Evolutionary conservation across 2,329 filamentous ascomycete genomes (phyloP).

Genomic region (Aspergillus vadensis): DNA sequence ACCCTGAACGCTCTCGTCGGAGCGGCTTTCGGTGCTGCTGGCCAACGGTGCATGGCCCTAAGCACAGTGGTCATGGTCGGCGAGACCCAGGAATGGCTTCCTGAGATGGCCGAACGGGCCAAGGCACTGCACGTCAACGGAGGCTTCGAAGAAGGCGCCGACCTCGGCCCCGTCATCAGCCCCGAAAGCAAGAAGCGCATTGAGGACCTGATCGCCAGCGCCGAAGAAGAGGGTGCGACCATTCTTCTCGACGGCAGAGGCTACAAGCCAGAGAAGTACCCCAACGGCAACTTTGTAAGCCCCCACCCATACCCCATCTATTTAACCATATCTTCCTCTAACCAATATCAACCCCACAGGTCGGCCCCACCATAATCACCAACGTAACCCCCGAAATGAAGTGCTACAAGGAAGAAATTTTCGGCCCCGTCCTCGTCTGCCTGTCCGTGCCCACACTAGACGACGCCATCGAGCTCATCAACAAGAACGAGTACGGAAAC

Average conservation of each 20-base stretch:
- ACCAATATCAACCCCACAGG: slow-evolving; percentile 33
- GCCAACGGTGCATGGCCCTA: slow-evolving; percentile 70
- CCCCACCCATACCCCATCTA: background rate
- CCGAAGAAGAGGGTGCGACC: slow-evolving; percentile 64
- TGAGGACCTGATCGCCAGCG: slow-evolving; percentile 61
- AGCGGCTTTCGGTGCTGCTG: slow-evolving; percentile 68
- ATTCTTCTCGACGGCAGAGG: slow-evolving; percentile 65
- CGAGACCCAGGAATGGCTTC: slow-evolving; percentile 66
- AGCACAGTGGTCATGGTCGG: slow-evolving; percentile 67
- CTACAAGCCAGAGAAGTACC: slow-evolving; percentile 63
- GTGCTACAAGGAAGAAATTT: slow-evolving; percentile 69
- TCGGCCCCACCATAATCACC: slow-evolving; percentile 66
- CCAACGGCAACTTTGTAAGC: slow-evolving; percentile 66
- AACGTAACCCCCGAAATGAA: slow-evolving; percentile 67
- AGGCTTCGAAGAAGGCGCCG: slow-evolving; percentile 64
- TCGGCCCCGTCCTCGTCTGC: slow-evolving; percentile 67
- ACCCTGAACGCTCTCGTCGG: slow-evolving; percentile 66
- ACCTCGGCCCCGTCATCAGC: slow-evolving; percentile 66
- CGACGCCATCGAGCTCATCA: slow-evolving; percentile 65
- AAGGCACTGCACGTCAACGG: slow-evolving; percentile 63
- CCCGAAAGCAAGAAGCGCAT: slow-evolving; percentile 65
- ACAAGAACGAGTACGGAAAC: slow-evolving; percentile 68
- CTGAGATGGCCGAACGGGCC: slow-evolving; percentile 63
- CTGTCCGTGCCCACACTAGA: slow-evolving; percentile 62
- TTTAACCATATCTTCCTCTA: background rate